A percentile compares a stretch with the other conserved stretches of the same genome.
Evolutionary conservation across 1,284 basidiomycete genomes (phyloP).

Genomic region (Schizophyllum commune): DNA sequence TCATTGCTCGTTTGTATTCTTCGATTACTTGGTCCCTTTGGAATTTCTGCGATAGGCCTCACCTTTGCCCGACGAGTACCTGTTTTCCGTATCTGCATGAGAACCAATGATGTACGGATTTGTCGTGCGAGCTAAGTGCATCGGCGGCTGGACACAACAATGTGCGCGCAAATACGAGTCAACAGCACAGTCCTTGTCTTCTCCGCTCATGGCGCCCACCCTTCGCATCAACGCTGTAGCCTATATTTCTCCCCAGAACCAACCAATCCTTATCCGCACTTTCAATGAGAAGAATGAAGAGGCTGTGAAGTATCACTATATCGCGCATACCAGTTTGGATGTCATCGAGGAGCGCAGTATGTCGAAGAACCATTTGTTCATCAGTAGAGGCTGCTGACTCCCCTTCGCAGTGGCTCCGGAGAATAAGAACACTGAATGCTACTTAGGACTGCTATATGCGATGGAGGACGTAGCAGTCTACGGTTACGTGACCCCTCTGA

Average conservation of each 20-base stretch:
- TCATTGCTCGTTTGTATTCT: too few species aligned
- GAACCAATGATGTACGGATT: too few species aligned
- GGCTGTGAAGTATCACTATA: slow-evolving; percentile 71
- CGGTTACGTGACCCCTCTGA: slow-evolving; percentile 71
- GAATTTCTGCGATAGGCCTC: too few species aligned
- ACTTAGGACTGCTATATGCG: slow-evolving; percentile 68
- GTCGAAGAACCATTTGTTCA: slow-evolving; percentile 10
- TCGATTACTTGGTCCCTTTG: too few species aligned
- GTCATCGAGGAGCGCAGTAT: slow-evolving; percentile 70
- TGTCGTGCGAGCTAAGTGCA: too few species aligned
- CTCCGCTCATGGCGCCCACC: slow-evolving; percentile 45
- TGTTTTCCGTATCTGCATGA: too few species aligned
- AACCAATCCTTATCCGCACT: slow-evolving; percentile 69
- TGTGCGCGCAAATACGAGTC: neutral
- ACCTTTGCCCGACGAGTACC: too few species aligned
- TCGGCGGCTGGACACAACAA: too few species aligned
- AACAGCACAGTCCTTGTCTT: neutral
- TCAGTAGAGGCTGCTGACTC: neutral
- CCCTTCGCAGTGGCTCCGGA: slow-evolving; percentile 34
- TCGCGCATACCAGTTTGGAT: slow-evolving; percentile 74
- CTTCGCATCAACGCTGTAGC: slow-evolving; percentile 70
- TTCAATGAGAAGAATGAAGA: slow-evolving; percentile 60
- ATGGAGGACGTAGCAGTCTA: slow-evolving; percentile 81
- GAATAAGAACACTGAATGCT: slow-evolving; percentile 61
- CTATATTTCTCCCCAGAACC: slow-evolving; percentile 73